Evolutionary conservation across 805 yeast genomes (phyloP).

Genomic region (Schwanniomyces pseudopolymorphus): DNA sequence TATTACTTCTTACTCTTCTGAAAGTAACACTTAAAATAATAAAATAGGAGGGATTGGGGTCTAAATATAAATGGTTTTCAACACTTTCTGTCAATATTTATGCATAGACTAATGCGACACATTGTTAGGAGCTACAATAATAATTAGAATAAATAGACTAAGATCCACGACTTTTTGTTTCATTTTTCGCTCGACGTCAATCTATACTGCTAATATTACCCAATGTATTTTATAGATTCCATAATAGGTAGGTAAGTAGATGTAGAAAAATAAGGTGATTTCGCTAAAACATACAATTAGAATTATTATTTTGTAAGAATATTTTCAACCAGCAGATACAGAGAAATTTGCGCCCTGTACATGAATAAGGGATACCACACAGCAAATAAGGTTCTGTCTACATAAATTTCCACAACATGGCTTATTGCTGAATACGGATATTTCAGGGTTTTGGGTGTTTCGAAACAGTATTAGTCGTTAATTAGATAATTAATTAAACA

Average conservation of each 20-base stretch:
- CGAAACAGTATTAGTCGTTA: no score
- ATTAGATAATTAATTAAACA: no score
- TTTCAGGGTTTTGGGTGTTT: no score
- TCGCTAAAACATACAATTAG: neutral
- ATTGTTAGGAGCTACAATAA: neutral
- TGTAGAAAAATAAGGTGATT: neutral
- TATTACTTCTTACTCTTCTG: no score
- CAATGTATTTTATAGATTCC: neutral
- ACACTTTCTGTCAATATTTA: neutral
- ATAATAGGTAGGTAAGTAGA: neutral
- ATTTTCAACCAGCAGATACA: no score
- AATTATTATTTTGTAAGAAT: no score
- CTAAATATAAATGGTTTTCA: neutral
- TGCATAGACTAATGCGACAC: neutral
- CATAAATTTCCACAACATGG: no score
- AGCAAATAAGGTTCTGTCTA: no score
- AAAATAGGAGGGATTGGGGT: neutral
- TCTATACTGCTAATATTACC: neutral
- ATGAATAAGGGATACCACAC: no score
- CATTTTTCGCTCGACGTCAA: no score
- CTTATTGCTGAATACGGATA: no score
- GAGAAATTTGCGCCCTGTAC: neutral
- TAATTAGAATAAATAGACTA: neutral
- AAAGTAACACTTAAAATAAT: neutral
- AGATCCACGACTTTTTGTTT: no score